Base-by-base conservation (phyloP, 2,329 filamentous ascomycete species). In the Botryotinia calthae region DNA sequence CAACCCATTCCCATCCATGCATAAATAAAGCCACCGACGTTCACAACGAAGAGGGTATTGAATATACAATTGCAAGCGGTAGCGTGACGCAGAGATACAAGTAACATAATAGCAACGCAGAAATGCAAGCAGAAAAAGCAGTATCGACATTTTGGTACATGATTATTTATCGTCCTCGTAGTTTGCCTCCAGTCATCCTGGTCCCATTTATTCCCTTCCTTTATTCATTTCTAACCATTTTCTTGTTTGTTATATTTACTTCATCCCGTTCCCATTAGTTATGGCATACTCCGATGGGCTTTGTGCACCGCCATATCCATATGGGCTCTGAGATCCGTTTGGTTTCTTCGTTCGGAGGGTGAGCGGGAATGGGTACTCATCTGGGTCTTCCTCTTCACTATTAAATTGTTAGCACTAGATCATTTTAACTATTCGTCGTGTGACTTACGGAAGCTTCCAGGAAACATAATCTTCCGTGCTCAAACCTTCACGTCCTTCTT, bases 401-500 rank as follows among this genome's bases (percentile, higher is more conserved):
- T 71, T 66, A 2, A 75, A 61, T 67, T 18, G 51, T 79, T 75
- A 79, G 76, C 14, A 18, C 54, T 25, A 4, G 2, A 51, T 56
- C 25, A 51, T 51, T 28, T 63, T 14, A 54, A n/a, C 22, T 7
- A 48, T 20, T 28, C 28, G 14, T 67, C 22, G 51, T 46, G 51
- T 14, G 72, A 94, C 95, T 92, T 88, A 98, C 92, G 95, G 96
- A 73, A 98, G 86, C 84, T 97, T 97, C 96, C 96, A 99, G 46
- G 95, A 93, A 80, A 98, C 94, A 82, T 99, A 98, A 81, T 99
- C 96, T 83, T 99, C 96, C 0, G 96, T 98, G 84, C 88, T 96
- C 78, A 99, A 84, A 1, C 95, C 95, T 82, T 99, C 96, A 61
- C 92, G 91, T 62, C 94, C 94, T 83, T 99, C 96, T 83, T 98